Conservation (phyloP, 2,329 filamentous ascomycete genomes). For the Paraconiothyrium sp. region DNA sequence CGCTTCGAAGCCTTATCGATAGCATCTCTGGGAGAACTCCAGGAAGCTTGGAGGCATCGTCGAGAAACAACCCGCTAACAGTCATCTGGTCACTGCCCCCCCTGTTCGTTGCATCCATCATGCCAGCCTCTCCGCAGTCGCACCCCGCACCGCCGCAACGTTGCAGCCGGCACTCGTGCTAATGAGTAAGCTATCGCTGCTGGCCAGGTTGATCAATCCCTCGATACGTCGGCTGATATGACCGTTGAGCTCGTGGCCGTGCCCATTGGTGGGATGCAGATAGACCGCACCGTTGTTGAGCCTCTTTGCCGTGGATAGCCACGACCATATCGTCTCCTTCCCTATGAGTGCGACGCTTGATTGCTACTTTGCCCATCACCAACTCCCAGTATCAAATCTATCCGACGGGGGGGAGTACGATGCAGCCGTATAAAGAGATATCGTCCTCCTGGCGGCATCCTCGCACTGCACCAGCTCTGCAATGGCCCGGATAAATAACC, state of each 20-base stretch:
- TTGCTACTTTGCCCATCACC: not conserved
- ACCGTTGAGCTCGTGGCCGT: not conserved
- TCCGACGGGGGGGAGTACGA: not conserved
- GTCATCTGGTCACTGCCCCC: not conserved
- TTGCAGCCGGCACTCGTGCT: not conserved
- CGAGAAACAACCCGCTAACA: not conserved
- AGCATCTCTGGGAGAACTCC: no score
- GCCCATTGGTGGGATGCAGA: conserved; percentile 8
- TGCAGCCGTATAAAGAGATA: conserved; percentile 6
- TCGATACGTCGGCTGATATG: not conserved
- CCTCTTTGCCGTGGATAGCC: not conserved
- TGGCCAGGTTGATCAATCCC: not conserved
- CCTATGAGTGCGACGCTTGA: not conserved
- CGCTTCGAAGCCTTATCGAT: no score
- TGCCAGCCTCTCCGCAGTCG: not conserved
- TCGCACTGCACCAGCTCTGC: not conserved
- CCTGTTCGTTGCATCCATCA: not conserved
- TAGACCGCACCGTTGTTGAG: not conserved
- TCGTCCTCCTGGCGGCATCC: not conserved
- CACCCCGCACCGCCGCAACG: conserved; percentile 1
- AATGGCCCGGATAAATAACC: conserved; percentile 9
- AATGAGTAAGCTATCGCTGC: not conserved
- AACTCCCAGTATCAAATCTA: not conserved
- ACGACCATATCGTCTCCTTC: not conserved
- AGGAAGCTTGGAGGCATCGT: not conserved